Base-by-base conservation (phyloP, 2,329 filamentous ascomycete genomes). In the Trichoderma sp. region DNA sequence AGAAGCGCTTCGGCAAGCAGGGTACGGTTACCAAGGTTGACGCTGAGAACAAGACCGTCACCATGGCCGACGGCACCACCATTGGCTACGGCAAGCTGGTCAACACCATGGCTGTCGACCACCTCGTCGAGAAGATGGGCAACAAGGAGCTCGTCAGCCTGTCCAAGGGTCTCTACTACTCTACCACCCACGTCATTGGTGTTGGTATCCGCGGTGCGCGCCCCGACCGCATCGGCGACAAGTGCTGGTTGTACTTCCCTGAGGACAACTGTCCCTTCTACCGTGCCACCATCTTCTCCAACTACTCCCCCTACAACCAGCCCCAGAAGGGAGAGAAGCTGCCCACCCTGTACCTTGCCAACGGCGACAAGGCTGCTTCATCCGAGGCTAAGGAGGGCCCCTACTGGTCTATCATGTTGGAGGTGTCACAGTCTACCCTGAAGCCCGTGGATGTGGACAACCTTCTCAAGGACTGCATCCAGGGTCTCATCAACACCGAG, bases 361-460 rank as follows among this genome's bases (percentile, higher is more conserved):
- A 98, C 81, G 97, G 97, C 84, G 93, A 92, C 85, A 94, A 95
- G 87, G 91, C 95, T 75, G 85, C 88, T 77, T 94, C 91, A 80
- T 89, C 88, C 68, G 92, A 94, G 82, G 87, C 94, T 76, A 90
- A 97, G 88, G 91, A 93, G 82, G 97, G 97, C 41, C 97, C 97
- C 59, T 99, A 99, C 92, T 99, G 97, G 97, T 98, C 96, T 78
- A 97, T 99, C 89, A 99, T 99, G 97, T 88, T 99, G 80, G 97
- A 99, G 87, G 93, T 99, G 77, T 98, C 97, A 38, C 94, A 99
- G 87, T 98, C 96, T 38, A 91, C 91, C 82, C 91, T 97, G 93
- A 99, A 99, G 91, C 94, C 95, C 53, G 95, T 98, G 38, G 92
- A 98, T 85, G 88, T 93, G 81, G 91, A 92, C 81, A 98, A 93